Evolutionary conservation across 2,329 filamentous ascomycete genomes (phyloP), one percentile per base, ranked within the genome.

Genomic region (Dothideomycetes sp.): DNA sequence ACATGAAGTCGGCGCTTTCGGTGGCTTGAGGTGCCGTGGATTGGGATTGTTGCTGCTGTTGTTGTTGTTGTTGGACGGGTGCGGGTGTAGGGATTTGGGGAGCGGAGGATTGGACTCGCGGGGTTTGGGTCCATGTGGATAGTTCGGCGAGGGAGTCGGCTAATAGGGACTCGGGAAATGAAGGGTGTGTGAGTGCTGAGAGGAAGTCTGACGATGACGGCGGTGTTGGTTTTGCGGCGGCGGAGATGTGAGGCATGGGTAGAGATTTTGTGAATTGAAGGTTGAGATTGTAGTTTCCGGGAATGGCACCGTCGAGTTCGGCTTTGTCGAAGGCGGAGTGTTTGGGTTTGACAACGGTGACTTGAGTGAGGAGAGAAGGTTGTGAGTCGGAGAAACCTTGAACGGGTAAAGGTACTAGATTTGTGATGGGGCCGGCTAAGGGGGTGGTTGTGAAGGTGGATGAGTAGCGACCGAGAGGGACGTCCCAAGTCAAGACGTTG

Each of bases 391-490:
- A 58, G 52, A 69, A 69, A 45, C 65, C 64, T 59, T 62, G 68
- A 0, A 84, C 78, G 8, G 78, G 72, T 19, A 85, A 66, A 61
- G 91, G 83, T n/a, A 70, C 58, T 17, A 96, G 55, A 51, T 93
- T 94, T 9, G 84, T 91, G 23, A 94, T 78, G 13, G 86, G 78
- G 3, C 85, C 82, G 40, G 86, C 86, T 43, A 93, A 71, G 44
- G 82, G 82, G 2, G 76, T 70, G 30, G 55, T 53, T 6, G 53
- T 49, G 33, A 89, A 55, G 38, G 80, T 77, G 3, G 78, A 74
- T 1, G 75, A 72, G 47, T 83, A 81, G 45, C 76, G 77, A 45
- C 76, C 75, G 49, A 80, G 78, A 25, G 78, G 77, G 18, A 89
- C 71, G 56, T 85, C 84, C 89, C 89, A 96, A 40, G 74, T 71